Evolutionary conservation across 805 yeast species (phyloP), one percentile per base, ranked within the genome.

Genomic region (Saccharomycopsis guyanensis): DNA sequence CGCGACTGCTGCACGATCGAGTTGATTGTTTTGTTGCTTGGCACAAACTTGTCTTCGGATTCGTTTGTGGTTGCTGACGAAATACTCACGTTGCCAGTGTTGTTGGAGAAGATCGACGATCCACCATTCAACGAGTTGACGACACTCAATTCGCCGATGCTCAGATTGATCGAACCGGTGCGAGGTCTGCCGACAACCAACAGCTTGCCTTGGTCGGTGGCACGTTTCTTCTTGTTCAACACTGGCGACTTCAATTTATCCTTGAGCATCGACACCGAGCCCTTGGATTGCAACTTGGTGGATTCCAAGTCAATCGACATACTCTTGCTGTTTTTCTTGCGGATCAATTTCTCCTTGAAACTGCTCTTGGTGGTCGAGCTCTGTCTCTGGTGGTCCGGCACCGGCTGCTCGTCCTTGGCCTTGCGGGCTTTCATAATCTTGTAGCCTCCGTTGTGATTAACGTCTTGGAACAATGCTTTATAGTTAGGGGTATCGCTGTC

Each of bases 381-480:
- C 8, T 18, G 27, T 10, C 43, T 3, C 13, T 38, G 38, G 2
- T 36, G 35, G 4, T 20, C 23, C 6, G 32, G 8, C 3, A 4
- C 18, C 20, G 12, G 15, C 16, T 35, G 27, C 15, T 22, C 33
- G 27, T 13, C 10, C 18, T 42, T 42, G 12, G 36, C 15, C n/a
- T 35, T 42, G 23, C 33, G 24, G 8, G 48, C 13, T 37, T 46
- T 46, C 24, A n/a, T 36, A 18, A 19, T 42, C 22, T 42, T 46
- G 33, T 45, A 18, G 7, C 36, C 31, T 24, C 18, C 20, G 10
- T 43, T 36, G 20, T 43, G 6, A 19, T 44, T 53, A 18, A 46
- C 38, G 33, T 45, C 36, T 2, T 62, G 51, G 40, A 61, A 61
- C 12, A 61, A 45, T 1, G 63, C 65, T 41, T 56, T 63, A 43